These are phyloP conservation scores for Nicotiana knightiana DNA, from an alignment of 257 asterid species.

Conservation along the genomic window DNA sequence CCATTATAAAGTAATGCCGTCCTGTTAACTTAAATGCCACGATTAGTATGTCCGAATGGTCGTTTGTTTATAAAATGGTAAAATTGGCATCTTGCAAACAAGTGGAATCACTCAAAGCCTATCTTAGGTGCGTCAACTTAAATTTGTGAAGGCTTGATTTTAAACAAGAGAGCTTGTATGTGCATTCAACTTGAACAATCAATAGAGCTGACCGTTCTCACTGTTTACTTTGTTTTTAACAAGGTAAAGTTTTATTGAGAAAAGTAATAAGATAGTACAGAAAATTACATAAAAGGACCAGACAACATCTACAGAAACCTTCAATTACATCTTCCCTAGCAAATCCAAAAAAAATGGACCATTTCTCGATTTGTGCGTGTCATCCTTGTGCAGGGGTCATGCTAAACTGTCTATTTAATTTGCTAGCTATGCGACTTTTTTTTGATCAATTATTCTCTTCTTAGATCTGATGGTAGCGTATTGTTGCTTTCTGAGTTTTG, in stretches of 20 bases:
- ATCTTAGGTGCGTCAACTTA: neutral
- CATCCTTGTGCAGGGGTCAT: slow-evolving; percentile 40
- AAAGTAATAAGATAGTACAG: no score
- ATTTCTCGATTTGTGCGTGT: slow-evolving; percentile 37
- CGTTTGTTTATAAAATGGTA: neutral
- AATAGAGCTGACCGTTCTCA: neutral
- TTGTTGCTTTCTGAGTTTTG: slow-evolving; percentile 2
- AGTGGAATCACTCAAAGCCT: neutral
- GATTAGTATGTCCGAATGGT: neutral
- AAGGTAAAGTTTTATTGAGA: no score
- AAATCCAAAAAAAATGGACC: slow-evolving; percentile 7
- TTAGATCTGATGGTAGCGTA: neutral
- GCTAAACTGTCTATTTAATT: slow-evolving; percentile 13
- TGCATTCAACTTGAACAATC: neutral
- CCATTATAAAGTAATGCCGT: neutral
- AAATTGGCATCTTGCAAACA: neutral
- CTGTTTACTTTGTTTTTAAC: no score
- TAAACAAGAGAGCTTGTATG: neutral
- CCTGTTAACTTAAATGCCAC: neutral
- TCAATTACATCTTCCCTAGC: no score
- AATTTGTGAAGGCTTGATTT: neutral
- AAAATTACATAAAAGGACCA: no score
- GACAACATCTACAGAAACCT: no score
- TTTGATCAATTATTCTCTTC: neutral
- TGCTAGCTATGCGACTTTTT: neutral